phyloP scores from a whole-genome alignment of 306 rosid species.

The Sphenostylis stenocarpa region DNA sequence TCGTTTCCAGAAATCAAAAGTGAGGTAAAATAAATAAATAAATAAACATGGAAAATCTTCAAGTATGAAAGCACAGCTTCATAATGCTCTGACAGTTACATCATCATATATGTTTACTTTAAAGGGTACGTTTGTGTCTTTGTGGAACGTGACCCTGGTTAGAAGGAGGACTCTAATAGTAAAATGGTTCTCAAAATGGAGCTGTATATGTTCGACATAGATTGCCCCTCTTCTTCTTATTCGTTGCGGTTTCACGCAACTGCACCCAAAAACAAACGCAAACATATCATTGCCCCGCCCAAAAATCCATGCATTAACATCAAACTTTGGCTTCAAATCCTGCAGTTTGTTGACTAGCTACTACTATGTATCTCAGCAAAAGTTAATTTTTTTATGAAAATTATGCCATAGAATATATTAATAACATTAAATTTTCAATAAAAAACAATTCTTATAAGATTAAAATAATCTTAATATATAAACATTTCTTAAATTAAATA shows the following conservation, averaged over 20 bases:
- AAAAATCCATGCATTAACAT: not conserved
- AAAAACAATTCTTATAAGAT: not conserved
- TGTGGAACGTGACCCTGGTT: not conserved
- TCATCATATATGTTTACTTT: not conserved
- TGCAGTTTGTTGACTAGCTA: not conserved
- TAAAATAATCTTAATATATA: not conserved
- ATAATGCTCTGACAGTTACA: not conserved
- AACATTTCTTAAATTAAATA: not conserved
- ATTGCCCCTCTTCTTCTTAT: conserved; percentile 32
- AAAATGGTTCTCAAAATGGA: conserved; percentile 48
- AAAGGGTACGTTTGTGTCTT: not conserved
- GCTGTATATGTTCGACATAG: conserved; percentile 57
- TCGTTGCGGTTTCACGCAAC: conserved; percentile 27
- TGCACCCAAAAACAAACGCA: conserved; percentile 12
- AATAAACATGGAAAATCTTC: not conserved
- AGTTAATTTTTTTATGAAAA: too few species aligned
- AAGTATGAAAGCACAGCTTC: not conserved
- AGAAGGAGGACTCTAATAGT: conserved; percentile 31
- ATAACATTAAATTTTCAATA: too few species aligned
- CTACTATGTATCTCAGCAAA: too few species aligned
- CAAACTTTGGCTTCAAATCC: not conserved
- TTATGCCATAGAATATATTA: too few species aligned
- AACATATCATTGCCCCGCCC: too few species aligned
- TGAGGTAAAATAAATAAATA: not conserved
- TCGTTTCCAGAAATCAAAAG: not conserved